These are phyloP conservation scores for Sporothrix sp. DNA, from an alignment of 2,329 filamentous ascomycete genomes.

Conservation along the genomic window DNA sequence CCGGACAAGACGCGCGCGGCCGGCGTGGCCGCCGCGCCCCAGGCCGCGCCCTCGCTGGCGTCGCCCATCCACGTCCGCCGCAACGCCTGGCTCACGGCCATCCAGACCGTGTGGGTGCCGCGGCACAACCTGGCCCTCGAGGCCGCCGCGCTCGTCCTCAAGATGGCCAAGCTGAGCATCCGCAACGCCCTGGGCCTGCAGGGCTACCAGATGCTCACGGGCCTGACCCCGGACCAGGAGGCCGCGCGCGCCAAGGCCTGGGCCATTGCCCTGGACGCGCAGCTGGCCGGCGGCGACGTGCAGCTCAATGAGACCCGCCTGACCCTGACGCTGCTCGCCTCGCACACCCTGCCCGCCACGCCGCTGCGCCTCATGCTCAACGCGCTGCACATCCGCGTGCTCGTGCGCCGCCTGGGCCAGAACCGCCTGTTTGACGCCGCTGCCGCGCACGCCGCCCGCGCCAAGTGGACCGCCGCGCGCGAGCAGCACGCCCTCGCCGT, in stretches of 20 bases:
- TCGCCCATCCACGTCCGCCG: conserved; percentile 78
- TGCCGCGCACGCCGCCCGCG: conserved; percentile 62
- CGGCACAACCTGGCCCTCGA: conserved; percentile 80
- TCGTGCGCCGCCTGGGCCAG: conserved; percentile 69
- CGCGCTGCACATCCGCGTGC: conserved; percentile 79
- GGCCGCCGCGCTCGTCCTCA: conserved; percentile 67
- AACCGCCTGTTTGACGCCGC: conserved; percentile 58
- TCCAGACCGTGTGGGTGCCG: conserved; percentile 88
- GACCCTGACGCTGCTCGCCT: conserved; percentile 77
- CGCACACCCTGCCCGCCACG: conserved; percentile 74
- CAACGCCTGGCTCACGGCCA: conserved; percentile 85
- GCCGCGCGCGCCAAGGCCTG: conserved; percentile 80
- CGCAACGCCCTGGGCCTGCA: conserved; percentile 68
- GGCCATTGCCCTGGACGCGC: conserved; percentile 87
- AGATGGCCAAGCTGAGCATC: conserved; percentile 72
- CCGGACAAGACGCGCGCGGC: conserved; percentile 32
- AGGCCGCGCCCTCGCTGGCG: conserved; percentile 59
- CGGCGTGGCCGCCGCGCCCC: conserved; percentile 28
- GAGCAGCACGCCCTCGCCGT: conserved; percentile 44
- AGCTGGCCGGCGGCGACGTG: conserved; percentile 80
- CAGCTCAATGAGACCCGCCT: conserved; percentile 84
- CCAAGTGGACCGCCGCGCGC: conserved; percentile 74
- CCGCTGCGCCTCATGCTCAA: conserved; percentile 82
- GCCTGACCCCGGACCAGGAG: conserved; percentile 76
- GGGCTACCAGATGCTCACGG: conserved; percentile 68